phyloP scores from a whole-genome alignment of 441 rosid species.

The Eruca vesicaria region DNA sequence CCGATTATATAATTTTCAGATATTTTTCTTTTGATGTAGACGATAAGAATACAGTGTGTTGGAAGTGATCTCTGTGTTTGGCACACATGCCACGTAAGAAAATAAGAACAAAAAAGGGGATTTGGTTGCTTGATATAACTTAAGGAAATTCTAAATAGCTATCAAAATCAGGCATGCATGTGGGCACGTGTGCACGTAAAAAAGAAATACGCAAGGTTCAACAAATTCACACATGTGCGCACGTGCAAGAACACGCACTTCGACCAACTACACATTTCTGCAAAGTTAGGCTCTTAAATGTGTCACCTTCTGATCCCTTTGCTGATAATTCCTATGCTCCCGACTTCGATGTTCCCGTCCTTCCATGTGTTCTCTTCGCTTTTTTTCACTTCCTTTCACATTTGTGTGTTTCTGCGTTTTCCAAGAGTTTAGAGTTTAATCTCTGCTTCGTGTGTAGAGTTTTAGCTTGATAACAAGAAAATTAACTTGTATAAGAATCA shows the following conservation, averaged over 20 bases:
- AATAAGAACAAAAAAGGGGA: background rate
- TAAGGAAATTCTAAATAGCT: conserved; percentile 1
- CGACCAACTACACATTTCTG: conserved; percentile 43
- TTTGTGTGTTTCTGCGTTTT: background rate
- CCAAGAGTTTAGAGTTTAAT: background rate
- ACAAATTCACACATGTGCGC: conserved; percentile 79
- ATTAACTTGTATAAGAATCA: background rate
- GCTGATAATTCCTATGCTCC: conserved; percentile 32
- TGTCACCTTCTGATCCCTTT: conserved; percentile 14
- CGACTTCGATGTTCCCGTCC: conserved; percentile 34
- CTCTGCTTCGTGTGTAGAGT: background rate
- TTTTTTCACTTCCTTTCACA: conserved; percentile 30
- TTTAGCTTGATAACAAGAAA: background rate
- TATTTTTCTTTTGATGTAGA: background rate
- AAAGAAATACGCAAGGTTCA: conserved; percentile 49
- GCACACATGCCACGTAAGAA: conserved; percentile 19
- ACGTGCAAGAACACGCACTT: conserved; percentile 72
- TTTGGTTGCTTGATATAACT: background rate
- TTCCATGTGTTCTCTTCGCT: conserved; percentile 27
- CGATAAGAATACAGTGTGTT: background rate
- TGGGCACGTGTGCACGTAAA: conserved; percentile 72
- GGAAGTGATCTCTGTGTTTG: conserved; percentile 13
- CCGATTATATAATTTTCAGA: background rate
- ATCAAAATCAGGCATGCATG: conserved; percentile 60
- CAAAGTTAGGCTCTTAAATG: conserved; percentile 21